A percentile compares a stretch with the other conserved stretches of the same genome.
phyloP scores from a whole-genome alignment of 169 alveolate genomes.

The Plasmodium billcollinsi region DNA sequence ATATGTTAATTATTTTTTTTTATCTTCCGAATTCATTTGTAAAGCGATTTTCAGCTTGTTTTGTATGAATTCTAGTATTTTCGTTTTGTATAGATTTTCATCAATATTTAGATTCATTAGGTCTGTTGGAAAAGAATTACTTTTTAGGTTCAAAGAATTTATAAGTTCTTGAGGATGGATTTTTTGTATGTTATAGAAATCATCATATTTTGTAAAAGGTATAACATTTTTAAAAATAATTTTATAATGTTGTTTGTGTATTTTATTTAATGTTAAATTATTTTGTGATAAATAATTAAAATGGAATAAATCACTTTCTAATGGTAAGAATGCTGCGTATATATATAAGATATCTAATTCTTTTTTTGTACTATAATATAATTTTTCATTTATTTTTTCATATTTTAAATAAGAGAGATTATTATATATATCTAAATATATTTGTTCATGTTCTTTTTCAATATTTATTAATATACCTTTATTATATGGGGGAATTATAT shows the following conservation, averaged over 20 bases:
- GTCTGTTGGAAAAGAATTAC: not conserved
- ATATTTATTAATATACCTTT: slow-evolving; percentile 39
- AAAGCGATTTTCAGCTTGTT: slow-evolving; percentile 13
- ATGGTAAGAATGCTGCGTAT: slow-evolving; percentile 66
- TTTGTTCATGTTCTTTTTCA: slow-evolving; percentile 29
- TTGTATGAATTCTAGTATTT: slow-evolving; percentile 18
- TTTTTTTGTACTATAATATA: slow-evolving; percentile 30
- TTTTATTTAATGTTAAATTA: slow-evolving; percentile 50
- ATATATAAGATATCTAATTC: slow-evolving; percentile 18
- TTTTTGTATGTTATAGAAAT: not conserved
- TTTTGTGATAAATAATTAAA: slow-evolving; percentile 38
- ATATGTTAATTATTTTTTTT: not conserved
- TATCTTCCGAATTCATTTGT: slow-evolving; percentile 35
- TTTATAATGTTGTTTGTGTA: slow-evolving; percentile 13
- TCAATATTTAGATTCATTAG: not conserved
- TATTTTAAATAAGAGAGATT: slow-evolving; percentile 2
- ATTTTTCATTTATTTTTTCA: not conserved
- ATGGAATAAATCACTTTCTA: slow-evolving; percentile 42
- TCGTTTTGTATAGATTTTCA: slow-evolving; percentile 3
- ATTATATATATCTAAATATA: slow-evolving; percentile 11
- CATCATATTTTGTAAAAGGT: slow-evolving; percentile 61
- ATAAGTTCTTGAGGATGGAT: not conserved
- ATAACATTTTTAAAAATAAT: slow-evolving; percentile 35
- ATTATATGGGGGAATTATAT: slow-evolving; percentile 68
- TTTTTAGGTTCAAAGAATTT: slow-evolving; percentile 8